Percentiles rank a stretch among this genome's conserved stretches.
Conservation (phyloP, 2,329 filamentous ascomycete species). For the Proliferodiscus dingleyae region DNA sequence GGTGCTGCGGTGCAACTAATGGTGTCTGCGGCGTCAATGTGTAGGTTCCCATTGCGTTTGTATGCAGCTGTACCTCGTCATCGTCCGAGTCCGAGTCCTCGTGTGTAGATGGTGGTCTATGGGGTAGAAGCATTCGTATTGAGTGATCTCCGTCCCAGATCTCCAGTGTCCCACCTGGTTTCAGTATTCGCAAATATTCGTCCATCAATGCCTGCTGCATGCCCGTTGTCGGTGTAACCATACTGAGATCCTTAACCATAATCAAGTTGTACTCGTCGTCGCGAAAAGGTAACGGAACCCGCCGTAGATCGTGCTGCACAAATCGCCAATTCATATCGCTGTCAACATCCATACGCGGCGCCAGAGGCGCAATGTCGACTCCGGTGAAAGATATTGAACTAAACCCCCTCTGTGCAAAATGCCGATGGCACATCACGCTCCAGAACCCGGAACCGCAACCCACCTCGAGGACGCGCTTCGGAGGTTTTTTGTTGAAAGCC, state of each 20-base stretch:
- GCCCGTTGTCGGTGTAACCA: constrained; percentile 54
- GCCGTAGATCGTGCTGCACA: constrained; percentile 79
- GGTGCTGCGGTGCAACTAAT: constrained; percentile 74
- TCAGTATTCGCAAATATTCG: constrained; percentile 72
- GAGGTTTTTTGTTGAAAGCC: constrained; percentile 59
- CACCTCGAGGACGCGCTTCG: constrained; percentile 75
- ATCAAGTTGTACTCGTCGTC: constrained; percentile 81
- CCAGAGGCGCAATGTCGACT: constrained; percentile 72
- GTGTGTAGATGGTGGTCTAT: constrained; percentile 49
- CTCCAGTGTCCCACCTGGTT: constrained; percentile 74
- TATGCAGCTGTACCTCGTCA: constrained; percentile 58
- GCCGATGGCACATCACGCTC: constrained; percentile 82
- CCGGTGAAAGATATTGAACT: constrained; percentile 72
- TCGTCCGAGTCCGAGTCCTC: constrained; percentile 37
- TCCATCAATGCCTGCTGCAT: constrained; percentile 55
- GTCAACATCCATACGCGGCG: constrained; percentile 54
- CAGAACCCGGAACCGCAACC: constrained; percentile 86
- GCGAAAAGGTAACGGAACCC: constrained; percentile 69
- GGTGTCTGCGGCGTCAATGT: constrained; percentile 78
- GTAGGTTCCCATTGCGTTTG: constrained; percentile 72
- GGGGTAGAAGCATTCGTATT: constrained; percentile 76
- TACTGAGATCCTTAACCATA: constrained; percentile 78
- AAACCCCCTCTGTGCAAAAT: constrained; percentile 65
- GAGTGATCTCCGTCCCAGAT: constrained; percentile 87
- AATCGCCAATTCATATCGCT: constrained; percentile 85